Conservation (phyloP, 192 early-diverging fungal species). For the Backusella luteola region DNA sequence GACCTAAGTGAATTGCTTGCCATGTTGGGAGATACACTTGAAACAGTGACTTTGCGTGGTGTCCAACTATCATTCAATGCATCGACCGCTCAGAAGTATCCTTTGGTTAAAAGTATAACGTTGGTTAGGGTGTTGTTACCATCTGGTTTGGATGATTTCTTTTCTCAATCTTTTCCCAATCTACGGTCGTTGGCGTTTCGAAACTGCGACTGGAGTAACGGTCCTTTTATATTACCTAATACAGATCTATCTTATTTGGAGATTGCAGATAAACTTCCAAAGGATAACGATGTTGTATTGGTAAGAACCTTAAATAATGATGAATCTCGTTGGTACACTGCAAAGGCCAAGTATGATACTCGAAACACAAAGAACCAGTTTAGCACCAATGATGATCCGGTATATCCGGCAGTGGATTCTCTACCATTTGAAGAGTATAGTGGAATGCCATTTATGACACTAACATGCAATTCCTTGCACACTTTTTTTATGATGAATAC, state of each 20-base stretch:
- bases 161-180: neutral
- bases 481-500: constrained; percentile 4
- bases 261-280: neutral
- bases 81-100: neutral
- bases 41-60: neutral
- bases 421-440: neutral
- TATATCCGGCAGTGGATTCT: neutral
- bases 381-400: neutral
- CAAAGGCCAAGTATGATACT: neutral
- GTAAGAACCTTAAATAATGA: neutral
- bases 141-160: neutral
- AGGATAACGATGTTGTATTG: neutral
- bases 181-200: neutral
- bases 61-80: neutral
- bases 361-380: neutral
- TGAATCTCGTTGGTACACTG: neutral
- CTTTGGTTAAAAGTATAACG: neutral
- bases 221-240: neutral
- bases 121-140: neutral
- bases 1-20: neutral
- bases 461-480: neutral
- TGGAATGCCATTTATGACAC: neutral
- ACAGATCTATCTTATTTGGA: neutral
- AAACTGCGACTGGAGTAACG: neutral
- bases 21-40: neutral